Conservation (phyloP, 257 asterid species). For the Thymus mandschuricus region DNA sequence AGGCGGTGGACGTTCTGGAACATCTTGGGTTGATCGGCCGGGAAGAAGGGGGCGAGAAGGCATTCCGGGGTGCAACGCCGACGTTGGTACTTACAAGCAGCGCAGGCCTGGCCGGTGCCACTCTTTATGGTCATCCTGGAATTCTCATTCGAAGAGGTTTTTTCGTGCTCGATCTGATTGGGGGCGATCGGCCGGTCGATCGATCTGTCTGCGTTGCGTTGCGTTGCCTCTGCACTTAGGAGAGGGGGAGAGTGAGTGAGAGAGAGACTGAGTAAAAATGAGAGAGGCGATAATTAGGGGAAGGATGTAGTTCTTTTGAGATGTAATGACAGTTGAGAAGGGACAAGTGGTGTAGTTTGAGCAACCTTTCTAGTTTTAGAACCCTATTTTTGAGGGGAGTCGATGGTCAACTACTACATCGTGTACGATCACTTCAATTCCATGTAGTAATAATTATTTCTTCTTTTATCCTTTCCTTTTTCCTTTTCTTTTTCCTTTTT, state of each 20-base stretch:
- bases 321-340: constrained; percentile 23
- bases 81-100: constrained; percentile 89
- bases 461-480: neutral
- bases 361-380: constrained; percentile 15
- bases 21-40: constrained; percentile 78
- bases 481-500: neutral
- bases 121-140: constrained; percentile 75
- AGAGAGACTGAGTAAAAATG: constrained; percentile 59
- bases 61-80: constrained; percentile 76
- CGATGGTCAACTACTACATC: constrained; percentile 28
- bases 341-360: constrained; percentile 36
- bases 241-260: neutral
- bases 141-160: constrained; percentile 13
- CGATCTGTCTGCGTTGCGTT: neutral
- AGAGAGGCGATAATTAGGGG: constrained; percentile 38
- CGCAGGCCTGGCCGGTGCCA: constrained; percentile 94
- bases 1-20: constrained; percentile 77
- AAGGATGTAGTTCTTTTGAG: constrained; percentile 34
- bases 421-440: neutral
- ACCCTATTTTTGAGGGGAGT: constrained; percentile 31
- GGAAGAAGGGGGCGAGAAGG: constrained; percentile 83
- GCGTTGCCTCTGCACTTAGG: neutral
- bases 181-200: neutral
- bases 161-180: neutral
- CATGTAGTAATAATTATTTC: too few species aligned